Percentiles rank a stretch among this genome's conserved stretches.
phyloP scores from a whole-genome alignment of 768 basidiomycete genomes.

The Serendipita sp. region DNA sequence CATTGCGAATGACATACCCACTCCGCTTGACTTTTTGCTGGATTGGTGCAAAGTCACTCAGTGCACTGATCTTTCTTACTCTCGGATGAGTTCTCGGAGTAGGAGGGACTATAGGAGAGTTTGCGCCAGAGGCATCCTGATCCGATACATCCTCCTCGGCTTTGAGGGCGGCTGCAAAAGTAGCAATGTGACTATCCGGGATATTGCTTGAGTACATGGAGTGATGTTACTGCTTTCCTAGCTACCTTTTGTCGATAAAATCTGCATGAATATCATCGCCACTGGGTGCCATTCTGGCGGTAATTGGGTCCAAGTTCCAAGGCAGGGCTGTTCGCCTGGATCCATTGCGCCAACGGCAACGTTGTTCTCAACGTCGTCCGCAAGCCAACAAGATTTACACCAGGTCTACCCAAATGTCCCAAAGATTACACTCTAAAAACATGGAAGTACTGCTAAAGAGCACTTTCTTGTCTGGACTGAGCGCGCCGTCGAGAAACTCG shows the following conservation, averaged over 20 bases:
- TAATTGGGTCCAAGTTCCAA: background rate
- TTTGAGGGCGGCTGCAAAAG: conserved; percentile 61
- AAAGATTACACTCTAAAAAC: no score
- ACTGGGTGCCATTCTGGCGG: background rate
- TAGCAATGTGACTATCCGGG: conserved; percentile 41
- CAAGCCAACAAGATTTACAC: no score
- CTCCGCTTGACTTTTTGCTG: conserved; percentile 71
- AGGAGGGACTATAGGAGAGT: conserved; percentile 18
- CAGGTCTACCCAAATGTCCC: no score
- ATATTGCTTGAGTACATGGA: background rate
- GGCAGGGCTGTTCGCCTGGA: no score
- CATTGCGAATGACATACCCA: conserved; percentile 10
- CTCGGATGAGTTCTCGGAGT: conserved; percentile 20
- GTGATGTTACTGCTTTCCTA: background rate
- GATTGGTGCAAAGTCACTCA: conserved; percentile 82
- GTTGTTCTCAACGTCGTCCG: background rate
- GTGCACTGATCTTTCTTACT: conserved; percentile 64
- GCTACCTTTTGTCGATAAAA: background rate
- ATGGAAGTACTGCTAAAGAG: no score
- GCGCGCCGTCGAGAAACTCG: no score
- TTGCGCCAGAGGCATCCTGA: conserved; percentile 21
- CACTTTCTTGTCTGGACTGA: no score
- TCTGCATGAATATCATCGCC: background rate
- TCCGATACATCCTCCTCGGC: conserved; percentile 38
- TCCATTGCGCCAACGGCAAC: background rate